A percentile compares a stretch with the other conserved stretches of the same genome.
Conservation (phyloP, 768 basidiomycete species). For the Russula compacta region DNA sequence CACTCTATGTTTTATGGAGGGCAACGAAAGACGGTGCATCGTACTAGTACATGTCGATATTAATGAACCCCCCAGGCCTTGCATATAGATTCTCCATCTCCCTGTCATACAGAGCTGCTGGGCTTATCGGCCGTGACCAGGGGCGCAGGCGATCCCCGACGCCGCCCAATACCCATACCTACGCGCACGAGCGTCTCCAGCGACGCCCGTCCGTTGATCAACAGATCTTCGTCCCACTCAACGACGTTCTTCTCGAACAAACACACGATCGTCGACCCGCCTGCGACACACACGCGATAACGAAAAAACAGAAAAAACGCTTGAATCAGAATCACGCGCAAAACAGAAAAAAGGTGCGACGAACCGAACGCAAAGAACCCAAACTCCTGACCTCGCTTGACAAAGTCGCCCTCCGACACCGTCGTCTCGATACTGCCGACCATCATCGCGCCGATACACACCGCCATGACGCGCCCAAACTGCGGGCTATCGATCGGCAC, state of each 20-base stretch:
- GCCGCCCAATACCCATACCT: constrained; percentile 72
- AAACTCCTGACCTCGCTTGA: constrained; percentile 82
- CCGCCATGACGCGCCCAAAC: constrained; percentile 88
- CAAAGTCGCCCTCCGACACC: constrained; percentile 71
- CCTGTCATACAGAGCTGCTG: not conserved
- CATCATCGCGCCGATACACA: constrained; percentile 93
- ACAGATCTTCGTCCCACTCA: constrained; percentile 86
- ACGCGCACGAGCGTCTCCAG: constrained; percentile 86
- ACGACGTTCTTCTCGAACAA: constrained; percentile 80
- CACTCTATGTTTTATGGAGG: not conserved
- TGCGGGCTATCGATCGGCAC: constrained; percentile 84
- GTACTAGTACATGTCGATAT: not conserved
- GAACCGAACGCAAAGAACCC: constrained; percentile 93
- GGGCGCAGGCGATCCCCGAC: constrained; percentile 13
- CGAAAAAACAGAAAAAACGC: not conserved
- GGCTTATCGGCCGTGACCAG: not conserved
- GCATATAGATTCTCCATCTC: not conserved
- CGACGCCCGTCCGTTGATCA: constrained; percentile 77
- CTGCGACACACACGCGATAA: constrained; percentile 28
- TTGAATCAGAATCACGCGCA: too few relatives aligned
- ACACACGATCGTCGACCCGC: constrained; percentile 87
- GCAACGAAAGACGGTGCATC: not conserved
- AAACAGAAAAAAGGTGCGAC: constrained; percentile 20
- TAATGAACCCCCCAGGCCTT: not conserved
- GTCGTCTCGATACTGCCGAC: constrained; percentile 85